Evolutionary conservation across 768 basidiomycete species (phyloP), one percentile per base, ranked within the genome.

Genomic region (Rhizopogon vinicolor): DNA sequence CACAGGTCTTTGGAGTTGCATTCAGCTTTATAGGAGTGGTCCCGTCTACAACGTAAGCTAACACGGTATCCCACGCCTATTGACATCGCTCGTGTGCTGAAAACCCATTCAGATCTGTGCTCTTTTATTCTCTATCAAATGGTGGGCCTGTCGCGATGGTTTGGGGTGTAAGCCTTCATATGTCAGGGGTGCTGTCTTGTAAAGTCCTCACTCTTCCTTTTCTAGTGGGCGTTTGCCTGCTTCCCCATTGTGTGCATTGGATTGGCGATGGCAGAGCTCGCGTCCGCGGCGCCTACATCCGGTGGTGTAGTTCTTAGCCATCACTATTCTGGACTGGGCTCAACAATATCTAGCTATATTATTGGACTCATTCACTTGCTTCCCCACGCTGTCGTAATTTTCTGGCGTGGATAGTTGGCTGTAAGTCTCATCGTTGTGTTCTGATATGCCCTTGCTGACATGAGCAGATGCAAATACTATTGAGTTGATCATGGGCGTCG

Each of bases 211-310:
- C 13, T 46, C 14, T 39, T 10, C n/a, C 22, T 12, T 33, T 16
- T 9, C 6, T 60, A 85, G 83, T 89, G 87, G 89, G 71, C 80
- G 0, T 78, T 87, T 10, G 83, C 84, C 1, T 82, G 81, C 56
- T 58, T 82, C 44, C 83, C 87, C 65, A 82, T 89, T 50, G 63
- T 85, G 5, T 73, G 78, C 35, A 78, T 89, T 29, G 87, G 83
- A 3, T 67, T 87, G 63, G 74, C 85, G 16, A 82, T 91, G 81
- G 86, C 81, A 1, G 86, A 89, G 62, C 73, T 87, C 10, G 86
- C 80, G 2, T 86, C 83, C n/a, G 82, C 84, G 7, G 85, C 83
- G 2, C 87, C 86, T 4, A 89, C 87, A 2, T 86, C 86, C 28
- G 85, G 86, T 58, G 87, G 86, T 13, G 83, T 85, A 61, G 29